Evolutionary conservation across 2,329 filamentous ascomycete species (phyloP).

Genomic region (Aureobasidium lini): DNA sequence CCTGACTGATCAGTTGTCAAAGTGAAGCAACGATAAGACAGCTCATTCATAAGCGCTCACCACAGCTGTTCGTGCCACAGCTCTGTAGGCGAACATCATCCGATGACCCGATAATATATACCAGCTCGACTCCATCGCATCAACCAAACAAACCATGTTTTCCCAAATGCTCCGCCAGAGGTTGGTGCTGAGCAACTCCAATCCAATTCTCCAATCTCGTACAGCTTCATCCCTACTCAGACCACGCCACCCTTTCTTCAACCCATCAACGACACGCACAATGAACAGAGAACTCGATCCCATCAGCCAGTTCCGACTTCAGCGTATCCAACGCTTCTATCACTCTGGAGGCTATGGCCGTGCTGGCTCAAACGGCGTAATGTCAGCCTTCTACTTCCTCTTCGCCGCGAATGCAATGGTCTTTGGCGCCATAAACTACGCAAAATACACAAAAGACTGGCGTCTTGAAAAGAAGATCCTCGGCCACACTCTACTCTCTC

Average conservation of each 20-base stretch:
- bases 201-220: not conserved
- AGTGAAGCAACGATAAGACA: not conserved
- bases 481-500: conserved; percentile 29
- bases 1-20: not conserved
- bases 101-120: not conserved
- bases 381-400: conserved; percentile 27
- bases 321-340: not conserved
- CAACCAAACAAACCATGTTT: not conserved
- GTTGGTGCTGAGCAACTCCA: not conserved
- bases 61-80: not conserved
- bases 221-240: not conserved
- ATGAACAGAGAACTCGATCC: not conserved
- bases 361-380: not conserved
- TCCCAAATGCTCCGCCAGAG: conserved; percentile 3
- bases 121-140: not conserved
- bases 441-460: conserved; percentile 18
- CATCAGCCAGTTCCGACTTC: not conserved
- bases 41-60: not conserved
- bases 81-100: not conserved
- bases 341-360: not conserved
- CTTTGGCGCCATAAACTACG: conserved; percentile 32
- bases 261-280: not conserved
- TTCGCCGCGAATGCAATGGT: conserved; percentile 35
- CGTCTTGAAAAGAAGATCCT: conserved; percentile 16
- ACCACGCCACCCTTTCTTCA: conserved; percentile 8